Conservation (phyloP, 148 eudicot species). For the Nyssa sinensis region DNA sequence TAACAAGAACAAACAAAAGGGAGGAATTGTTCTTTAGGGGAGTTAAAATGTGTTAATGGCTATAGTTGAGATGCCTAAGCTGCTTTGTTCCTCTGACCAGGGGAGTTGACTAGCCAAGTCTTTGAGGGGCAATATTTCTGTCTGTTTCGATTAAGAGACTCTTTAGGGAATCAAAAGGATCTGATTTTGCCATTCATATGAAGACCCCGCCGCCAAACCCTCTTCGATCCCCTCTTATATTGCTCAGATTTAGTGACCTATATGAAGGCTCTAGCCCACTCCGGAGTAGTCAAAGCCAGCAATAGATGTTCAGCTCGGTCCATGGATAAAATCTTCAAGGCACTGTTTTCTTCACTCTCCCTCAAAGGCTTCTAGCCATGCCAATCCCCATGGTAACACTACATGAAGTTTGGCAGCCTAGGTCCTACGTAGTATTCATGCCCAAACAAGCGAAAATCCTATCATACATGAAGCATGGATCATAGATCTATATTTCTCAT, state of each 20-base stretch:
- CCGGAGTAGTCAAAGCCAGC: neutral
- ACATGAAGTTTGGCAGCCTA: neutral
- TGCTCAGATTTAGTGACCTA: neutral
- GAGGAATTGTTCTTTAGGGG: neutral
- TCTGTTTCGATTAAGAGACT: neutral
- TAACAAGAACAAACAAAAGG: neutral
- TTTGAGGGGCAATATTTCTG: neutral
- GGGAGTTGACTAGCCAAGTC: conserved; percentile 13
- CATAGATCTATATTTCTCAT: too few relatives aligned
- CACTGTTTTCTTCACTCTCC: neutral
- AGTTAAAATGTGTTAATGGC: neutral
- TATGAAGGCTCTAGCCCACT: conserved; percentile 2
- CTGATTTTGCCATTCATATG: too few relatives aligned
- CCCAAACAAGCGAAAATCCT: too few relatives aligned
- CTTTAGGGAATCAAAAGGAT: conserved; percentile 6
- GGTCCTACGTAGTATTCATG: too few relatives aligned
- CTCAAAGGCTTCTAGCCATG: neutral
- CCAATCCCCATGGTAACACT: neutral
- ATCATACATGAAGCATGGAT: too few relatives aligned
- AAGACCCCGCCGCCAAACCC: conserved; percentile 18
- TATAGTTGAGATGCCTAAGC: conserved; percentile 1
- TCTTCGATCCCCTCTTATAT: too few relatives aligned
- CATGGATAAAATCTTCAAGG: neutral
- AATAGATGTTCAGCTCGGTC: too few relatives aligned
- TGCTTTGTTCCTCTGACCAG: conserved; percentile 11